A percentile compares a stretch with the other conserved stretches of the same genome.
phyloP scores from a whole-genome alignment of 73 alveolate genomes.

The Tetrahymena malaccensis region DNA sequence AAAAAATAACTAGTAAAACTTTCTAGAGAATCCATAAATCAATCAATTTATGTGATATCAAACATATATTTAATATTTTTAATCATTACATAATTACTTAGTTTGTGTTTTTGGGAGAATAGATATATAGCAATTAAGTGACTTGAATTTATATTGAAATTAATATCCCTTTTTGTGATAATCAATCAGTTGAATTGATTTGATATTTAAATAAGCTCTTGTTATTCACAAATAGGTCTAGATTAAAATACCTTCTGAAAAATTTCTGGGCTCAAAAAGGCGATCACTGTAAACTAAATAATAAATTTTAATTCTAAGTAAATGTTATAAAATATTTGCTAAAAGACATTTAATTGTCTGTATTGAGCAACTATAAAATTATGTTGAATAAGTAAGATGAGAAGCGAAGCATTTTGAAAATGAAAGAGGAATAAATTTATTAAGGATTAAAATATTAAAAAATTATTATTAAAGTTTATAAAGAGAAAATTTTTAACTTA shows the following conservation, averaged over 20 bases:
- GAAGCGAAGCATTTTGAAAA: not conserved
- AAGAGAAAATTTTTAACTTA: not conserved
- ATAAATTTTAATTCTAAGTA: not conserved
- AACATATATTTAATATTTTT: no score
- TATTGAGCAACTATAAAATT: no score
- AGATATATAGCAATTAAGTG: not conserved
- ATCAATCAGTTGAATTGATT: not conserved
- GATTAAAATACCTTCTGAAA: not conserved
- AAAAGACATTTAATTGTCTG: no score
- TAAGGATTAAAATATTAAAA: not conserved
- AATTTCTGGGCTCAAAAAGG: not conserved
- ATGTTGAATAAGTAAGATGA: no score
- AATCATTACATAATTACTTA: not conserved
- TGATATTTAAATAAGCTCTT: not conserved
- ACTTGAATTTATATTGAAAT: not conserved
- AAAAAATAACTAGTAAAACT: no score
- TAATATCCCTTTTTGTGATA: not conserved
- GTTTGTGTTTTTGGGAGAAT: not conserved
- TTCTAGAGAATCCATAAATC: not conserved
- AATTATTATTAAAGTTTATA: no score
- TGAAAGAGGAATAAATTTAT: not conserved
- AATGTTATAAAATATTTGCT: not conserved
- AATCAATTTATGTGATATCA: not conserved
- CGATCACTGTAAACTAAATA: not conserved
- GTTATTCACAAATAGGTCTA: not conserved